Conservation (phyloP, 768 basidiomycete species). For the Vararia minispora region DNA sequence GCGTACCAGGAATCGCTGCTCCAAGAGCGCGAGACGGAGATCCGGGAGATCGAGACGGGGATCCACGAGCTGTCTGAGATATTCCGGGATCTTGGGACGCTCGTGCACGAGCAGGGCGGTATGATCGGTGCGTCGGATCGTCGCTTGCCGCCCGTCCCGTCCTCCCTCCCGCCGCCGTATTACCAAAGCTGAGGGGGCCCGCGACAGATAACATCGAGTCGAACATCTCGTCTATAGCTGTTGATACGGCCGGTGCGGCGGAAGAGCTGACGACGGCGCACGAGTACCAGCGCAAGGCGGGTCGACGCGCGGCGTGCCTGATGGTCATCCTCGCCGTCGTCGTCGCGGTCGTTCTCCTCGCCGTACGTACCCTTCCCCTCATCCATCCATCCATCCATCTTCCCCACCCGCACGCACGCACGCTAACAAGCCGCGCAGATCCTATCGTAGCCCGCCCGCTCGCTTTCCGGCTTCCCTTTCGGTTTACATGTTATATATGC, state of each 20-base stretch:
- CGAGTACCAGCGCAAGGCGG: conserved; percentile 91
- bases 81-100: conserved; percentile 89
- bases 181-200: background rate
- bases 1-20: conserved; percentile 95
- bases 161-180: background rate
- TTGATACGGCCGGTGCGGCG: conserved; percentile 72
- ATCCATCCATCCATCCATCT: too few relatives aligned
- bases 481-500: too few relatives aligned
- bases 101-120: conserved; percentile 88
- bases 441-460: too few relatives aligned
- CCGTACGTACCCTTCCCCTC: too few relatives aligned
- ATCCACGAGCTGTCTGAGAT: conserved; percentile 96
- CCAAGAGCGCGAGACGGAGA: conserved; percentile 88
- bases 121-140: conserved; percentile 91
- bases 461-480: too few relatives aligned
- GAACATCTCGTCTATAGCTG: conserved; percentile 80
- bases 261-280: conserved; percentile 83
- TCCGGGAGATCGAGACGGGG: conserved; percentile 91
- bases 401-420: too few relatives aligned
- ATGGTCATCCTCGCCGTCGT: conserved; percentile 84
- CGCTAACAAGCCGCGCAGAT: too few relatives aligned
- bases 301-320: conserved; percentile 79
- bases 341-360: conserved; percentile 77
- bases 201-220: conserved; percentile 84
- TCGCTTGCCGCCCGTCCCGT: background rate